Conservation (phyloP, 2,329 filamentous ascomycete genomes). For the Cadophora gregata region DNA sequence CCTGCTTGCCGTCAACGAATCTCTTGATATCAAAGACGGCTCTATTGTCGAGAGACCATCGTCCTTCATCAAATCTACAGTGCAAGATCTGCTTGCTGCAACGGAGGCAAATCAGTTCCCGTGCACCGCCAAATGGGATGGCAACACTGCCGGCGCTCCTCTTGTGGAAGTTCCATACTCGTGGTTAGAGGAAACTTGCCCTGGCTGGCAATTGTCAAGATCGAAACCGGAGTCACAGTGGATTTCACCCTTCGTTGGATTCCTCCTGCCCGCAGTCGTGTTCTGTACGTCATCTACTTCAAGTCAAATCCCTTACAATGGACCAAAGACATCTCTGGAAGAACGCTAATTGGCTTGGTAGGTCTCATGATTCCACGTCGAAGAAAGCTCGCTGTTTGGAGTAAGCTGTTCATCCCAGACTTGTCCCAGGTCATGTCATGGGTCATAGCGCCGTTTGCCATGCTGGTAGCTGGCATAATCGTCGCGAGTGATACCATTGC, state of each 20-base stretch:
- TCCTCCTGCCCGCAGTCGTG: constrained; percentile 26
- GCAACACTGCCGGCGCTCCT: constrained; percentile 17
- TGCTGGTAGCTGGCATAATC: constrained; percentile 16
- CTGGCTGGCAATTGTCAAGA: constrained; percentile 26
- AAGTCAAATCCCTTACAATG: no score
- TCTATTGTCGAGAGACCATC: constrained; percentile 3
- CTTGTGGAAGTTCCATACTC: constrained; percentile 16
- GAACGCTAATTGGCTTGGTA: no score
- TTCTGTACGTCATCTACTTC: constrained; percentile 12
- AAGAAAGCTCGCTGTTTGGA: neutral
- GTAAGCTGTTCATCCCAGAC: neutral
- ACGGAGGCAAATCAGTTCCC: constrained; percentile 18
- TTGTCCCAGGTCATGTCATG: constrained; percentile 7
- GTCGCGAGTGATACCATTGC: constrained; percentile 21
- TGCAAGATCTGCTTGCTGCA: constrained; percentile 2
- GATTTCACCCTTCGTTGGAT: constrained; percentile 29
- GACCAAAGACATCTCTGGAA: no score
- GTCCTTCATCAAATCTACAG: neutral
- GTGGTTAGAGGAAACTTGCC: constrained; percentile 24
- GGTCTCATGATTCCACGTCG: constrained; percentile 23
- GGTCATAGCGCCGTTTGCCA: constrained; percentile 5
- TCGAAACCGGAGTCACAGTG: constrained; percentile 22
- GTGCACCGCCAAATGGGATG: constrained; percentile 23
- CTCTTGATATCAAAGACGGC: constrained; percentile 19
- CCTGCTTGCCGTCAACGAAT: constrained; percentile 24